Evolutionary conservation across 352 stramenopile genomes (phyloP).

Genomic region (Globisporangium carolinianum): DNA sequence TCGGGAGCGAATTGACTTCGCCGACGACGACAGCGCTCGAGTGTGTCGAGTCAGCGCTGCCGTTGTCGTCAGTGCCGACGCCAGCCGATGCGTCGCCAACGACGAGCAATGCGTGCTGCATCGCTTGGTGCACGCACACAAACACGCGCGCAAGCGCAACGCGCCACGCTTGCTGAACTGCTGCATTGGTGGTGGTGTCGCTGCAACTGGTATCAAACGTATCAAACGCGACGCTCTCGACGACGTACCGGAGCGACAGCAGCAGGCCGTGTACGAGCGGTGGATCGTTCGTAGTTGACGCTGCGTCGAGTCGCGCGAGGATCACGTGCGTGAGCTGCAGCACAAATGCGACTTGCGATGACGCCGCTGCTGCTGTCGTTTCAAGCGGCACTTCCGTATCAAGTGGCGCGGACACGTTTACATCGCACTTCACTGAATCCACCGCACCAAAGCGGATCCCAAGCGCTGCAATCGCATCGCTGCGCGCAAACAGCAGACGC

Average conservation of each 20-base stretch:
- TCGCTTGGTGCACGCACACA: conserved; percentile 40
- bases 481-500: conserved; percentile 65
- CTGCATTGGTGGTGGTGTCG: no score
- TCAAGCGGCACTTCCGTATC: neutral
- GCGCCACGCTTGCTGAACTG: conserved; percentile 20
- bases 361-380: conserved; percentile 3
- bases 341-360: conserved; percentile 39
- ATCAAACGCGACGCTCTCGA: conserved; percentile 54
- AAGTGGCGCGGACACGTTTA: no score
- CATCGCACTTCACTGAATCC: neutral
- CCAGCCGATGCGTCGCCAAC: conserved; percentile 72
- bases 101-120: conserved; percentile 58
- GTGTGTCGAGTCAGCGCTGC: conserved; percentile 28
- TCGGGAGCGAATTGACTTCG: conserved; percentile 52
- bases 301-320: conserved; percentile 26
- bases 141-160: conserved; percentile 45
- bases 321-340: conserved; percentile 52
- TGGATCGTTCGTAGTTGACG: conserved; percentile 35
- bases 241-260: conserved; percentile 65
- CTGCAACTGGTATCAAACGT: conserved; percentile 10
- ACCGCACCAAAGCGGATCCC: conserved; percentile 20
- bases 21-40: conserved; percentile 50
- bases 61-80: conserved; percentile 37
- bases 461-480: conserved; percentile 34
- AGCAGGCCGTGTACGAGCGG: conserved; percentile 73